A percentile compares a stretch with the other conserved stretches of the same genome.
phyloP scores from a whole-genome alignment of 2,329 filamentous ascomycete species.

The Arthrobotrys megalospora region DNA sequence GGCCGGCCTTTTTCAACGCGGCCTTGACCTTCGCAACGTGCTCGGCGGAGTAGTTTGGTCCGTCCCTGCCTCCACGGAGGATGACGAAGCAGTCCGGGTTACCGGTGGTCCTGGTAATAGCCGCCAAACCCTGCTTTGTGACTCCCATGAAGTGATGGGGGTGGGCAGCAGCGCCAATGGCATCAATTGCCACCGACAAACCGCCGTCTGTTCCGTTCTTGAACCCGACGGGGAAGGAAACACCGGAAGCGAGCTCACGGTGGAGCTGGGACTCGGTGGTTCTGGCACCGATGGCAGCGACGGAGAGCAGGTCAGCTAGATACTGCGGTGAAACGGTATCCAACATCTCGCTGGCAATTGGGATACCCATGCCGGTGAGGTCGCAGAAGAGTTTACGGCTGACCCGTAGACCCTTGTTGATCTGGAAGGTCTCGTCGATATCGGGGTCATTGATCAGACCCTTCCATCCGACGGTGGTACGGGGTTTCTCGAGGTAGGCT shows the following conservation, averaged over 20 bases:
- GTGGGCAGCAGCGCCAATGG: conserved; percentile 91
- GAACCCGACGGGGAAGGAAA: conserved; percentile 98
- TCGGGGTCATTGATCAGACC: conserved; percentile 98
- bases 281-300: conserved; percentile 93
- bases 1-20: conserved; percentile 80
- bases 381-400: conserved; percentile 94
- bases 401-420: conserved; percentile 94
- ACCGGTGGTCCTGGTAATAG: conserved; percentile 92
- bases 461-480: conserved; percentile 99
- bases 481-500: conserved; percentile 97
- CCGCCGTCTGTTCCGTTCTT: conserved; percentile 98
- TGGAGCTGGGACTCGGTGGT: conserved; percentile 97
- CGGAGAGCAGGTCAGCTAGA: conserved; percentile 89
- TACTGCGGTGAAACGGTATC: conserved; percentile 99
- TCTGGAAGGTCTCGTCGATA: conserved; percentile 98
- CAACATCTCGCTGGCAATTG: conserved; percentile 96
- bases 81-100: conserved; percentile 99
- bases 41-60: conserved; percentile 91
- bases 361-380: conserved; percentile 92
- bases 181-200: conserved; percentile 90
- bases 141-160: conserved; percentile 98
- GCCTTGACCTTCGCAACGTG: conserved; percentile 88
- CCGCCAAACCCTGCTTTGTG: conserved; percentile 94
- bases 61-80: conserved; percentile 89
- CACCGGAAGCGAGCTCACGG: conserved; percentile 90